These are phyloP conservation scores for Lentinula lateritia DNA, from an alignment of 768 basidiomycete genomes.

Conservation along the genomic window DNA sequence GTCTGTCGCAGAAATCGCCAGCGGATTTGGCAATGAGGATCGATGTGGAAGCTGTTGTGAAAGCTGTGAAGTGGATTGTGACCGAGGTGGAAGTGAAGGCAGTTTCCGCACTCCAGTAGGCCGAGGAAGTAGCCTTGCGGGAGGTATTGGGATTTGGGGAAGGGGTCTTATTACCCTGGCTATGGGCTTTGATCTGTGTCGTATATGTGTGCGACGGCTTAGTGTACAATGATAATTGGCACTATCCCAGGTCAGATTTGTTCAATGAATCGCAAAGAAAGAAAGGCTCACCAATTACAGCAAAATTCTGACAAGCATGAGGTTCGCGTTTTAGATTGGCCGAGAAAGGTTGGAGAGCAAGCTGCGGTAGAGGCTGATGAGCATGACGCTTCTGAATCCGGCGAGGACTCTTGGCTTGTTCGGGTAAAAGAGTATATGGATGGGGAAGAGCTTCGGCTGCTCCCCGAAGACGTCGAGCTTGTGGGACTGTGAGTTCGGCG, in stretches of 20 bases:
- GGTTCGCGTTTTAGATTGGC: background rate
- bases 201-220: constrained; percentile 8
- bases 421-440: background rate
- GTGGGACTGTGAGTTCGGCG: constrained; percentile 57
- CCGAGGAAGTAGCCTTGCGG: background rate
- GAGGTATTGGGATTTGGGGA: constrained; percentile 7
- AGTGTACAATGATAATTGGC: constrained; percentile 4
- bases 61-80: background rate
- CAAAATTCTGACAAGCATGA: background rate
- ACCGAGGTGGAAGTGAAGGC: constrained; percentile 5
- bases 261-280: background rate
- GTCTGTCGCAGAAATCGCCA: background rate
- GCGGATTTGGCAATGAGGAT: background rate
- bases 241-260: constrained; percentile 1
- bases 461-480: constrained; percentile 49
- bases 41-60: background rate
- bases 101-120: constrained; percentile 4
- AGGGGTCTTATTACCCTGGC: constrained; percentile 6
- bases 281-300: background rate
- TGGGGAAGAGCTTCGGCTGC: constrained; percentile 31
- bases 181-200: constrained; percentile 1
- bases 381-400: background rate
- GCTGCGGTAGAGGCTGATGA: background rate
- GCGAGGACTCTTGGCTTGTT: background rate
- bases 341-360: background rate